Evolutionary conservation across 495 filamentous ascomycete genomes (phyloP), one percentile per base, ranked within the genome.

Genomic region (Sordaria brevicollis): DNA sequence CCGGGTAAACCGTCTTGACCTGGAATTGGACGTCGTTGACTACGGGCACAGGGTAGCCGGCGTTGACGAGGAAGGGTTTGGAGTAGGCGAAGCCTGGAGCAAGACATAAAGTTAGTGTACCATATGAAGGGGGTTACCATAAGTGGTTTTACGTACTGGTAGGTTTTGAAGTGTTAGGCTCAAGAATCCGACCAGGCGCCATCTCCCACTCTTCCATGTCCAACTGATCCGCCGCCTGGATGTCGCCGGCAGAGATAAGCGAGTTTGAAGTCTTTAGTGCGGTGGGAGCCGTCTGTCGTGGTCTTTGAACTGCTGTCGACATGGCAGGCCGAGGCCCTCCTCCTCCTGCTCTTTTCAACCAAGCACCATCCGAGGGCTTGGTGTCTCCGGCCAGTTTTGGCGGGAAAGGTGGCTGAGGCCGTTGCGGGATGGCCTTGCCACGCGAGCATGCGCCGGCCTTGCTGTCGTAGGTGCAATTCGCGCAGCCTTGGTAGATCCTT

Each of bases 131-230:
- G n/a, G n/a, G n/a, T n/a, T n/a, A n/a, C n/a, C n/a, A n/a, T n/a
- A n/a, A n/a, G n/a, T n/a, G n/a, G n/a, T n/a, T n/a, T 54, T 0
- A 29, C 21, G 25, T 29, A 57, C 49, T 6, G 8, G 29, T 7
- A 0, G 21, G 49, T 31, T 57, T 57, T 13, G 25, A 10, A 5
- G 19, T 57, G 0, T 57, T 57, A 1, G 49, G 29, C 13, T 77
- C 71, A 10, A 68, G 65, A 37, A 77, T 71, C 1, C 74, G 75
- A 31, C 78, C 78, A 1, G 78, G 77, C 1, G 78, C 77, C 8
- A 79, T 31, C 39, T 81, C 79, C 79, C 79, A 81, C 10, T 67
- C 69, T 68, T 83, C 81, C 72, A 83, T 79, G 62, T 83, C 76
- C 4, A 81, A 70, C 2, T 74, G 65, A 3, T 77, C 71, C 21